phyloP scores from a whole-genome alignment of 176 grass and related monocot genomes.

The Bothriochloa decipiens region DNA sequence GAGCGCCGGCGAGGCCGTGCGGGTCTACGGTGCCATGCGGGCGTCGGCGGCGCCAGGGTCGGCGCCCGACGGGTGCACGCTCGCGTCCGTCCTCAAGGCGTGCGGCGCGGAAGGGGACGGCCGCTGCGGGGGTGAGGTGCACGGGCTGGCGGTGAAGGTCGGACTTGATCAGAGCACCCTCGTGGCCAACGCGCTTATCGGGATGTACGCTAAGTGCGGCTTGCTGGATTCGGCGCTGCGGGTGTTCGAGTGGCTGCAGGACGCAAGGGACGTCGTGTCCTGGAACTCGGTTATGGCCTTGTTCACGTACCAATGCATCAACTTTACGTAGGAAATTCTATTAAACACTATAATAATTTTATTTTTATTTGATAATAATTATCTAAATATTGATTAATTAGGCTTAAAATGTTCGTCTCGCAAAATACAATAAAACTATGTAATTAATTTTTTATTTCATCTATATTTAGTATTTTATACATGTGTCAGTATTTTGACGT shows the following conservation, averaged over 20 bases:
- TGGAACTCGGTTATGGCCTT: constrained; percentile 95
- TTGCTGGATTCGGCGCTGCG: constrained; percentile 59
- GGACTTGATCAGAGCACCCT: constrained; percentile 60
- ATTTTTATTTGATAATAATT: too few relatives aligned
- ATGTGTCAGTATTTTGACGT: too few relatives aligned
- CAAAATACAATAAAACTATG: too few relatives aligned
- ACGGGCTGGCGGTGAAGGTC: constrained; percentile 59
- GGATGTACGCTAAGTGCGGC: constrained; percentile 84
- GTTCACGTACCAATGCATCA: too few relatives aligned
- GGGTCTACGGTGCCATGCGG: constrained; percentile 56
- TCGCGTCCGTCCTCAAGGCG: constrained; percentile 78
- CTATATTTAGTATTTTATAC: too few relatives aligned
- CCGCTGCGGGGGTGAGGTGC: constrained; percentile 55
- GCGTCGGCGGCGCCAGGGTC: constrained; percentile 10
- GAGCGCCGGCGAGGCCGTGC: constrained; percentile 35
- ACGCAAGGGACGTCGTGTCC: constrained; percentile 61
- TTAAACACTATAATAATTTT: too few relatives aligned
- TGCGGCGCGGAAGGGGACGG: constrained; percentile 49
- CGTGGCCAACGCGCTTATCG: constrained; percentile 76
- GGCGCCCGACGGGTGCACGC: constrained; percentile 74
- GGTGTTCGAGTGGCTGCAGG: constrained; percentile 63
- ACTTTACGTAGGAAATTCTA: too few relatives aligned
- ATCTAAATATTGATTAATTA: too few relatives aligned
- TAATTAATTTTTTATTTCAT: too few relatives aligned
- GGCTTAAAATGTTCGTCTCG: too few relatives aligned